A percentile compares a stretch with the other conserved stretches of the same genome.
phyloP scores from a whole-genome alignment of 2,329 filamentous ascomycete genomes.

The Orbilia quercus region DNA sequence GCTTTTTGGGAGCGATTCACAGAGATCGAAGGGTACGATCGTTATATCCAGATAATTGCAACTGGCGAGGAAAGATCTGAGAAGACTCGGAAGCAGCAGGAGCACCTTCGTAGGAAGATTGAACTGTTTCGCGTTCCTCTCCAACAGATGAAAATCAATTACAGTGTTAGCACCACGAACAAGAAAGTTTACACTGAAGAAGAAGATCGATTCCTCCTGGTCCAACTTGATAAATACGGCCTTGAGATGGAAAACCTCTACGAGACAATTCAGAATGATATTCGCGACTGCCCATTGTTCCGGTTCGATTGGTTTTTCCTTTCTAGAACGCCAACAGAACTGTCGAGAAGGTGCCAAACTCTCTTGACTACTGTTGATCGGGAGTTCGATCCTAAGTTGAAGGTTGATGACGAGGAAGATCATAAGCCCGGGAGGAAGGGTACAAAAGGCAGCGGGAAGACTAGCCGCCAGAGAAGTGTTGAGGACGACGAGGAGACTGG shows the following conservation, averaged over 20 bases:
- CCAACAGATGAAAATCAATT: constrained; percentile 98
- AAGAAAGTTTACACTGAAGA: constrained; percentile 99
- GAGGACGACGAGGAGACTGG: constrained; percentile 82
- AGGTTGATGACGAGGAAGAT: constrained; percentile 67
- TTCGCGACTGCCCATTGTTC: constrained; percentile 92
- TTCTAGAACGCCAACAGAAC: constrained; percentile 89
- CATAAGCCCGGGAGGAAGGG: constrained; percentile 64
- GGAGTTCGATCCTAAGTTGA: constrained; percentile 81
- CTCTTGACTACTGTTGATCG: constrained; percentile 92
- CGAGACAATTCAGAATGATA: constrained; percentile 96
- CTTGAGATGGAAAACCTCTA: constrained; percentile 91
- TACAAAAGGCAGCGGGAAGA: constrained; percentile 76
- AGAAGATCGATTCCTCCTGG: constrained; percentile 93
- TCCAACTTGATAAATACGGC: constrained; percentile 90
- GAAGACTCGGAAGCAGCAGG: constrained; percentile 90
- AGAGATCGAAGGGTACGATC: constrained; percentile 87
- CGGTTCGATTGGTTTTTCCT: constrained; percentile 99
- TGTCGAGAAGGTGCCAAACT: constrained; percentile 91
- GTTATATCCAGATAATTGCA: constrained; percentile 89
- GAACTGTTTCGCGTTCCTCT: constrained; percentile 95
- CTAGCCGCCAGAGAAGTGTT: constrained; percentile 69
- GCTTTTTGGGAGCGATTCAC: constrained; percentile 96
- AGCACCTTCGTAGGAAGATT: constrained; percentile 95
- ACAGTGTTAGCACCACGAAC: constrained; percentile 98
- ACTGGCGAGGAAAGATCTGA: constrained; percentile 89